These are phyloP conservation scores for Sporothrix protearum DNA, from an alignment of 2,329 filamentous ascomycete genomes.

Conservation along the genomic window DNA sequence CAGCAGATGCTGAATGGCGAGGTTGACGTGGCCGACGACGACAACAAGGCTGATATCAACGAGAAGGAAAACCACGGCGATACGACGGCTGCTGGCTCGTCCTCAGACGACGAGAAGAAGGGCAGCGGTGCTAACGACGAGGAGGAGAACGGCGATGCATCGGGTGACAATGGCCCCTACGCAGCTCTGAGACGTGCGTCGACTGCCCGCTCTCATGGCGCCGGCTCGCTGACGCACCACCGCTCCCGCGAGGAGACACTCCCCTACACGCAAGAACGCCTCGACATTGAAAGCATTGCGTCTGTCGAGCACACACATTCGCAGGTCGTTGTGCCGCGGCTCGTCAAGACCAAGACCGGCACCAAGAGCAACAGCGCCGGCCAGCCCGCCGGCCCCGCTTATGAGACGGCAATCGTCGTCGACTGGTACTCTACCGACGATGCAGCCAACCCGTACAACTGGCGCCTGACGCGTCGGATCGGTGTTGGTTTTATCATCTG, in stretches of 20 bases:
- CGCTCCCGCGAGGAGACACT: conserved; percentile 31
- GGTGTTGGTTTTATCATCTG: conserved; percentile 41
- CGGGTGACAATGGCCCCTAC: conserved; percentile 27
- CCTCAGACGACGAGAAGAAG: conserved; percentile 30
- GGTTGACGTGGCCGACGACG: conserved; percentile 40
- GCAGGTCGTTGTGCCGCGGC: conserved; percentile 33
- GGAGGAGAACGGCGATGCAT: conserved; percentile 15
- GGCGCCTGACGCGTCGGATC: conserved; percentile 40
- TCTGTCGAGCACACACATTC: conserved; percentile 31
- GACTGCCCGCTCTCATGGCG: conserved; percentile 2
- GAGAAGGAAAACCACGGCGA: conserved; percentile 1
- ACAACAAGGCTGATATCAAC: conserved; percentile 4
- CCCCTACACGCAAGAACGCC: conserved; percentile 30
- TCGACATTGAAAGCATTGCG: conserved; percentile 30
- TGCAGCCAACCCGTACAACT: conserved; percentile 51
- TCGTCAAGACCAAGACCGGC: conserved; percentile 14
- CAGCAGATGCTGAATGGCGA: conserved; percentile 75
- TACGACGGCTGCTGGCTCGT: background rate
- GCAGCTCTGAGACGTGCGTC: conserved; percentile 18
- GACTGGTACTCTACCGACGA: conserved; percentile 48
- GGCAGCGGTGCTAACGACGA: background rate
- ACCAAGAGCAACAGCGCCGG: background rate
- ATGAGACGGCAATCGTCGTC: conserved; percentile 33
- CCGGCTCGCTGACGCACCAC: conserved; percentile 24
- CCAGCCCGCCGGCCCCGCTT: background rate